Evolutionary conservation across 257 asterid species (phyloP).

Genomic region (Primulina eburnea): DNA sequence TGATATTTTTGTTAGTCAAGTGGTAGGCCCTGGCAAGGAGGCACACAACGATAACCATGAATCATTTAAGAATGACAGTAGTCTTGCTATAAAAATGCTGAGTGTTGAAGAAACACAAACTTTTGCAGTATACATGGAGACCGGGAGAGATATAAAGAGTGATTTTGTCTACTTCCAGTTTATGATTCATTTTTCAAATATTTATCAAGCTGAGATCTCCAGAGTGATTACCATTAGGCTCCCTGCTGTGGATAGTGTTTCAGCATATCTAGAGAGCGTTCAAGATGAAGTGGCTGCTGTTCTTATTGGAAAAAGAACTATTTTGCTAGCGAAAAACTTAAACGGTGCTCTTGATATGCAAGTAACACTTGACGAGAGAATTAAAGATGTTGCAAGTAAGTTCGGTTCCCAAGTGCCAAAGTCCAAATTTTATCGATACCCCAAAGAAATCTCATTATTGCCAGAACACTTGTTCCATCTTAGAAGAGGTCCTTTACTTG

Average conservation of each 20-base stretch:
- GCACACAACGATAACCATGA: slow-evolving; percentile 65
- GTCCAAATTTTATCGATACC: slow-evolving; percentile 77
- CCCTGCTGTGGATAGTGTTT: slow-evolving; percentile 81
- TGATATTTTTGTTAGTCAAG: slow-evolving; percentile 75
- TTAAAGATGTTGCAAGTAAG: slow-evolving; percentile 77
- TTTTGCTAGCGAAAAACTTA: slow-evolving; percentile 66
- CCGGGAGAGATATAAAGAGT: slow-evolving; percentile 74
- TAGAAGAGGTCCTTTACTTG: slow-evolving; percentile 86
- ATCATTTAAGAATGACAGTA: slow-evolving; percentile 56
- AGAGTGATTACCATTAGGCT: slow-evolving; percentile 82
- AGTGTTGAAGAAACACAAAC: slow-evolving; percentile 91
- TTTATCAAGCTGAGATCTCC: slow-evolving; percentile 82
- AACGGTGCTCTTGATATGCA: slow-evolving; percentile 73
- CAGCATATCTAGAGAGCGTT: slow-evolving; percentile 79
- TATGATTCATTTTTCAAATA: slow-evolving; percentile 66
- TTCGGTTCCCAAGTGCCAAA: slow-evolving; percentile 78
- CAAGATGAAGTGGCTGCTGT: slow-evolving; percentile 93
- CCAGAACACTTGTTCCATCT: slow-evolving; percentile 91
- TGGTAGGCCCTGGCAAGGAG: slow-evolving; percentile 94
- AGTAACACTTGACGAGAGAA: slow-evolving; percentile 72
- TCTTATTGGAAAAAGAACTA: slow-evolving; percentile 77
- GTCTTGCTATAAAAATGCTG: slow-evolving; percentile 70
- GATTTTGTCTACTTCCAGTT: slow-evolving; percentile 84
- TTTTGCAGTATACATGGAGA: slow-evolving; percentile 75
- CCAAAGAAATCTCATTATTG: slow-evolving; percentile 69